phyloP scores from a whole-genome alignment of 768 basidiomycete genomes.

The Kwoniella shandongensis region DNA sequence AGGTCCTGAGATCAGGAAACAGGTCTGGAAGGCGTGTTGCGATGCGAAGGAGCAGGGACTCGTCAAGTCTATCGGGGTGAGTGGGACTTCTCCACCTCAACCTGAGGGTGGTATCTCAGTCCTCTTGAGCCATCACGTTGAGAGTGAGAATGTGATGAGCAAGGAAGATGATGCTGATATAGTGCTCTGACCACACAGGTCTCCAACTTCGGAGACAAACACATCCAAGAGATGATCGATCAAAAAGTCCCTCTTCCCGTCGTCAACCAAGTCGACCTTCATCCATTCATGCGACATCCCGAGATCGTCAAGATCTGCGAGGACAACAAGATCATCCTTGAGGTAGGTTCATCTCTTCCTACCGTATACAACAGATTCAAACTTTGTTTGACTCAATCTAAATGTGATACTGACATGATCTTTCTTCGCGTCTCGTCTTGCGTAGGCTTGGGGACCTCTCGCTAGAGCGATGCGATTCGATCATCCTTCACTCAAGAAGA shows the following conservation, averaged over 20 bases:
- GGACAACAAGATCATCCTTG: constrained; percentile 62
- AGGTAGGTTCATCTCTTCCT: no score
- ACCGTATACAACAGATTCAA: background rate
- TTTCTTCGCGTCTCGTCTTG: no score
- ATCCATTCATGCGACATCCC: constrained; percentile 70
- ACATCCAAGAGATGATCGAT: constrained; percentile 61
- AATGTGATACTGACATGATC: no score
- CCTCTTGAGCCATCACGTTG: no score
- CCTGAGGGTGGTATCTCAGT: no score
- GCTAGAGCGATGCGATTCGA: constrained; percentile 67
- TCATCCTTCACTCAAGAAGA: constrained; percentile 59
- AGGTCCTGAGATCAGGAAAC: constrained; percentile 61
- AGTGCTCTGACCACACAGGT: constrained; percentile 8
- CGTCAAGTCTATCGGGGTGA: constrained; percentile 66
- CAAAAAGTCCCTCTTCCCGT: constrained; percentile 60
- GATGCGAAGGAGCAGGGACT: constrained; percentile 65
- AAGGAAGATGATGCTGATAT: no score
- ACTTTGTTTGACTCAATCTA: no score
- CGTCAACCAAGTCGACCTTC: constrained; percentile 63
- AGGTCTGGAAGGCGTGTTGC: constrained; percentile 68
- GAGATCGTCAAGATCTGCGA: constrained; percentile 65
- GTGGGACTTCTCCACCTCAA: no score
- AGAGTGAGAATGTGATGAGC: no score
- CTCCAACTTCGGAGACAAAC: constrained; percentile 58
- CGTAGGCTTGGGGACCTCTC: constrained; percentile 71